These are phyloP conservation scores for Aeschynomene evenia DNA, from an alignment of 306 rosid species.

Conservation along the genomic window DNA sequence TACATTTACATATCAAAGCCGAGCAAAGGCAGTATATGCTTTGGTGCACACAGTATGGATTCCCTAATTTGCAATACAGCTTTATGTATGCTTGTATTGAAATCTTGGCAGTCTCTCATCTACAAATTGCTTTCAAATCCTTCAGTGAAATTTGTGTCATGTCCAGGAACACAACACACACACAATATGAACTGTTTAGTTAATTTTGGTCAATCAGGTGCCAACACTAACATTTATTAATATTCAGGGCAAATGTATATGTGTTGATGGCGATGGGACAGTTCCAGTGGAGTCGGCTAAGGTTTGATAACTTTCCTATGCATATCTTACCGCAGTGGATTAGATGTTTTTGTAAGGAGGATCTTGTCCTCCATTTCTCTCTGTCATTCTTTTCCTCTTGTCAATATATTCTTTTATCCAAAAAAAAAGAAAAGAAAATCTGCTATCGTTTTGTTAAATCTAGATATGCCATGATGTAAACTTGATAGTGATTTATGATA, in stretches of 20 bases:
- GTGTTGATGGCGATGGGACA: conserved; percentile 94
- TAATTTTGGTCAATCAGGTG: background rate
- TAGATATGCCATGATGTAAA: background rate
- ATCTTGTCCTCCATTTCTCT: too few species aligned
- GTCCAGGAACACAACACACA: background rate
- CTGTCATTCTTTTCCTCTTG: too few species aligned
- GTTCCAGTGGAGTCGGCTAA: conserved; percentile 89
- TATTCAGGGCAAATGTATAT: conserved; percentile 65
- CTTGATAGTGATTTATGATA: background rate
- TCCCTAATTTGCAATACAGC: background rate
- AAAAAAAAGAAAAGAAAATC: too few species aligned
- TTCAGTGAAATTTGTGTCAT: background rate
- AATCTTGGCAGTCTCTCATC: background rate
- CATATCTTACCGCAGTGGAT: conserved; percentile 12
- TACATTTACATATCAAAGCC: conserved; percentile 1
- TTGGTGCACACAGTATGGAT: conserved; percentile 10
- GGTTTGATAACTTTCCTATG: conserved; percentile 49
- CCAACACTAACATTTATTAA: conserved; percentile 9
- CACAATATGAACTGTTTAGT: background rate
- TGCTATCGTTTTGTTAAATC: conserved; percentile 2
- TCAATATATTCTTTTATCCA: too few species aligned
- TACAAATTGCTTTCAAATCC: background rate
- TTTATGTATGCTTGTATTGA: background rate
- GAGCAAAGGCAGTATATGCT: conserved; percentile 8
- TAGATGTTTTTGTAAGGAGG: too few species aligned